Evolutionary conservation across 192 early-diverging fungal species (phyloP).

Genomic region (Dissophora ornata): DNA sequence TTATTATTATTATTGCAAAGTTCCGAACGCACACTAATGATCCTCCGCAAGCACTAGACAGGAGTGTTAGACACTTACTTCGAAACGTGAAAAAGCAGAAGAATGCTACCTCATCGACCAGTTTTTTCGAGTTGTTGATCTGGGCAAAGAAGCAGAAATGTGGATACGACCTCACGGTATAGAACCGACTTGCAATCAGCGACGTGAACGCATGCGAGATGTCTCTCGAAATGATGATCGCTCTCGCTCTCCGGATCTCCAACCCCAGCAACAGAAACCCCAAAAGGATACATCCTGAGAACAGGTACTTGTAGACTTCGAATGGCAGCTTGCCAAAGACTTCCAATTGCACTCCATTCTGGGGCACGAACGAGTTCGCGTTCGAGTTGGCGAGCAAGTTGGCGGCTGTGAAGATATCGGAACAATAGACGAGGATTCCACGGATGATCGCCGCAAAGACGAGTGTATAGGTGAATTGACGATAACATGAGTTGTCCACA

Average conservation of each 20-base stretch:
- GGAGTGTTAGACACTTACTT: too few relatives aligned
- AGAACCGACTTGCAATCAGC: slow-evolving; percentile 77
- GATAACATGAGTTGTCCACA: slow-evolving; percentile 53
- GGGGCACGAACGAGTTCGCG: slow-evolving; percentile 35
- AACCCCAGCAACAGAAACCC: slow-evolving; percentile 76
- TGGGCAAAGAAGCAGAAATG: slow-evolving; percentile 86
- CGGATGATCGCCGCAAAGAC: slow-evolving; percentile 75
- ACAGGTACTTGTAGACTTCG: slow-evolving; percentile 63
- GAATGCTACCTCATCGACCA: slow-evolving; percentile 77
- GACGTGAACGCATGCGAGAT: slow-evolving; percentile 84
- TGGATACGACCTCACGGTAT: slow-evolving; percentile 75
- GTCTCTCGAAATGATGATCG: slow-evolving; percentile 73
- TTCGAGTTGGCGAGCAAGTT: slow-evolving; percentile 65
- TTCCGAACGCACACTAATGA: too few relatives aligned
- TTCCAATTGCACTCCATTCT: slow-evolving; percentile 14
- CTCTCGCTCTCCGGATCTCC: slow-evolving; percentile 75
- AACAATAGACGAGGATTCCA: slow-evolving; percentile 79
- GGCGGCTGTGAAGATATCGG: slow-evolving; percentile 82
- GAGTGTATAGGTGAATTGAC: slow-evolving; percentile 61
- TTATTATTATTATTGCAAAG: too few relatives aligned
- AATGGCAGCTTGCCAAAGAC: slow-evolving; percentile 51
- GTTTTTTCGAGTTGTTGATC: slow-evolving; percentile 72
- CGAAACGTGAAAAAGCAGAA: slow-evolving; percentile 87
- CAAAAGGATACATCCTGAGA: slow-evolving; percentile 71
- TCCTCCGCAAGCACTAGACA: too few relatives aligned